Base-by-base conservation (phyloP, 139 green algal genomes). In the Micractinium conductrix region DNA sequence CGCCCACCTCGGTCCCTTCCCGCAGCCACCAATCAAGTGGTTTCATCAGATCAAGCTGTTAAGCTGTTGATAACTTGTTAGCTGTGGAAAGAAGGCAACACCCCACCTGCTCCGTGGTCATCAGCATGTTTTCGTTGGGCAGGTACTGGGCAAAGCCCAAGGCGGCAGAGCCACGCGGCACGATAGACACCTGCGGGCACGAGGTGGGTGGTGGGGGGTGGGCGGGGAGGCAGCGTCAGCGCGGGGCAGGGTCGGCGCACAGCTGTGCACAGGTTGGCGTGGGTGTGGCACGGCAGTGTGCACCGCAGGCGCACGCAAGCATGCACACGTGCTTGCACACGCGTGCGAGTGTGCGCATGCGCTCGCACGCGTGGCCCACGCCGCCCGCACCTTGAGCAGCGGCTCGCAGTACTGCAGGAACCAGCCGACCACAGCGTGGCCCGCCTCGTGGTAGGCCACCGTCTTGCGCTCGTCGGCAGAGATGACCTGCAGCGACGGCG, bases 61-160 rank as follows among this genome's bases (percentile, higher is more conserved):
- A n/a, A n/a, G n/a, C n/a, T n/a, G n/a, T n/a, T n/a, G n/a, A n/a
- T n/a, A n/a, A n/a, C n/a, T n/a, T n/a, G n/a, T n/a, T n/a, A n/a
- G n/a, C n/a, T n/a, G n/a, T n/a, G n/a, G n/a, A n/a, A n/a, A n/a
- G n/a, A n/a, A n/a, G n/a, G n/a, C n/a, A n/a, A n/a, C n/a, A n/a
- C n/a, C 74, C 9, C 55, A 81, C 75, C 75, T 81, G 75, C 84
- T 98, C 91, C 87, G 92, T 95, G 4, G 96, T 99, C 87, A 96
- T 94, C 81, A 99, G 93, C 85, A 99, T 86, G 90, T 98, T 98
- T 87, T 99, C 97, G 81, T 96, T 99, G 43, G 97, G 97, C 74
- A 99, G 94, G 94, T 99, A 99, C 93, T 99, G 97, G 35, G 97
- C 97, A 89, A 99, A 99, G 70, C 97, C 97, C 38, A 99, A 91